A percentile compares a stretch with the other conserved stretches of the same genome.
These are phyloP conservation scores for Globisporangium spinosum DNA, from an alignment of 352 stramenopile genomes.

Conservation along the genomic window DNA sequence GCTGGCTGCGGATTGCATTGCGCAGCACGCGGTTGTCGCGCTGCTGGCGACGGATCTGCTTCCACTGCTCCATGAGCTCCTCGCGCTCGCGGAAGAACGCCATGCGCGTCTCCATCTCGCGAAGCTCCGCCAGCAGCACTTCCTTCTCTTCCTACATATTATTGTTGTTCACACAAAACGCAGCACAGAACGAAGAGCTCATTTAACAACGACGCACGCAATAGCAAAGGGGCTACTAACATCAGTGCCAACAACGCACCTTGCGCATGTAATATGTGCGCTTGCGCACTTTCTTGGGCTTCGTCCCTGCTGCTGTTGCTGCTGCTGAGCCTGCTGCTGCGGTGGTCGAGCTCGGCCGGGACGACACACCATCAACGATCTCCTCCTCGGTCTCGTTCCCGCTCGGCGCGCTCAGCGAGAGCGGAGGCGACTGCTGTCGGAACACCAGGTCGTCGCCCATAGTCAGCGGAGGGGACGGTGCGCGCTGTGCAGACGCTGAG, in stretches of 20 bases:
- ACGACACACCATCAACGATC: not conserved
- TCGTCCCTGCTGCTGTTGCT: not conserved
- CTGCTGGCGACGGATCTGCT: slow-evolving; percentile 22
- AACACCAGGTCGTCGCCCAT: not conserved
- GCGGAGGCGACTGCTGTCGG: not conserved
- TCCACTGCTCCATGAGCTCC: slow-evolving; percentile 24
- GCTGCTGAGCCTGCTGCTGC: not conserved
- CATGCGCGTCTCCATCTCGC: slow-evolving; percentile 26
- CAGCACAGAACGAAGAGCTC: too few relatives aligned
- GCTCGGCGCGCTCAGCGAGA: not conserved
- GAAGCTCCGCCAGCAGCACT: slow-evolving; percentile 25
- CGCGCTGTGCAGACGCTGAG: not conserved
- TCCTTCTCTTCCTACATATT: slow-evolving; percentile 31
- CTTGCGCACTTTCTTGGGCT: slow-evolving; percentile 21
- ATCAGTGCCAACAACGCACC: slow-evolving; percentile 11
- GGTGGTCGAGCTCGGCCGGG: not conserved
- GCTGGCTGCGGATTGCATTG: slow-evolving; percentile 31
- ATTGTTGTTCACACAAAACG: not conserved
- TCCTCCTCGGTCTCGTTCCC: slow-evolving; percentile 1
- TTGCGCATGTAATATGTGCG: slow-evolving; percentile 50
- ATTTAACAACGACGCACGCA: not conserved
- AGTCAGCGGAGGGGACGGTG: not conserved
- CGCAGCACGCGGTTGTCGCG: slow-evolving; percentile 29
- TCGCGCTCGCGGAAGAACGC: slow-evolving; percentile 22
- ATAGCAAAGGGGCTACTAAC: not conserved